phyloP scores from a whole-genome alignment of 805 yeast species.

The Ascoidea rubescens region DNA sequence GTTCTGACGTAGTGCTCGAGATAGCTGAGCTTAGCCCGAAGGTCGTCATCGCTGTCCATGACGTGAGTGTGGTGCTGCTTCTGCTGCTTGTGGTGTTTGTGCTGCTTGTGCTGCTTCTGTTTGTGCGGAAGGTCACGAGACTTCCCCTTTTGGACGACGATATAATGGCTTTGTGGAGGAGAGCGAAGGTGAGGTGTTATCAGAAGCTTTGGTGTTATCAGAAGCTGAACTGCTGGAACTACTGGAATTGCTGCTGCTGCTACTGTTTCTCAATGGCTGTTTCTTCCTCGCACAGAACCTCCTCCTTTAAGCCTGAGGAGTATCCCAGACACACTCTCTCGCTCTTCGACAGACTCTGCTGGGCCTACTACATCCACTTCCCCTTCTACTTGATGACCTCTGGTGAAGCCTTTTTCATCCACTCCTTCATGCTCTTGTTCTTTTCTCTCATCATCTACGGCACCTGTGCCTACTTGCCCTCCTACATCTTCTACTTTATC shows the following conservation, averaged over 20 bases:
- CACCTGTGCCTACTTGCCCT: constrained; percentile 19
- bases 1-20: background rate
- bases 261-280: background rate
- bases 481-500: constrained; percentile 12
- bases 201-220: too few relatives aligned
- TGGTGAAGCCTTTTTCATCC: constrained; percentile 26
- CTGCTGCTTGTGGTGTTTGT: background rate
- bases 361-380: constrained; percentile 30
- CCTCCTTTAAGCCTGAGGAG: too few relatives aligned
- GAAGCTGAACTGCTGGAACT: background rate
- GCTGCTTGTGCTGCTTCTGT: background rate
- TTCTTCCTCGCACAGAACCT: background rate
- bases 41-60: background rate
- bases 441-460: constrained; percentile 26
- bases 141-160: too few relatives aligned
- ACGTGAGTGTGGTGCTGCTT: background rate
- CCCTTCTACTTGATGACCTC: constrained; percentile 30
- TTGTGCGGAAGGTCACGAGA: too few relatives aligned
- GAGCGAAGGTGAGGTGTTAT: too few relatives aligned
- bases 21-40: background rate
- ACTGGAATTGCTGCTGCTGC: too few relatives aligned
- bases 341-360: constrained; percentile 20
- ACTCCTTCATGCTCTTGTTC: constrained; percentile 20
- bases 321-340: background rate
- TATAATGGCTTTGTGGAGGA: too few relatives aligned